Percentiles rank a stretch among this genome's conserved stretches.
phyloP scores from a whole-genome alignment of 2,329 filamentous ascomycete species.

The Epichloe elymi region DNA sequence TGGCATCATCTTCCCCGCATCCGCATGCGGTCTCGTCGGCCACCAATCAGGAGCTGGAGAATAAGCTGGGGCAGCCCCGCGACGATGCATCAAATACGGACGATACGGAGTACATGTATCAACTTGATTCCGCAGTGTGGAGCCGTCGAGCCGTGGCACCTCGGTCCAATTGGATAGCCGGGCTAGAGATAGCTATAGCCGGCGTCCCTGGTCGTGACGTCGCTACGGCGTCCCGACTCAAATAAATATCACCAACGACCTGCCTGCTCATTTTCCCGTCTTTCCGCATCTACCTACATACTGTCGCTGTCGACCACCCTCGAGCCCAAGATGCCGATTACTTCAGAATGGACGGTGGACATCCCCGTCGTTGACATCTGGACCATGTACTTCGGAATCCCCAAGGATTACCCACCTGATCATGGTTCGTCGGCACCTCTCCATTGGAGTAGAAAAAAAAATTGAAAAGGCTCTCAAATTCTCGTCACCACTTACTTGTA shows the following conservation, averaged over 20 bases:
- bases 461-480: not conserved
- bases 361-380: constrained; percentile 70
- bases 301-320: not conserved
- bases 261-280: not conserved
- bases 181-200: too few relatives aligned
- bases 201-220: too few relatives aligned
- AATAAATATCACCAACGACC: too few relatives aligned
- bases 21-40: not conserved
- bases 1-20: not conserved
- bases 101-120: too few relatives aligned
- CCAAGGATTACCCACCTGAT: constrained; percentile 57
- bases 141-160: not conserved
- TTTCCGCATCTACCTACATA: not conserved
- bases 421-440: constrained; percentile 42
- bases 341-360: constrained; percentile 52
- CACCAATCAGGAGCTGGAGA: not conserved
- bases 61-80: not conserved
- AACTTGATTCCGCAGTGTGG: not conserved
- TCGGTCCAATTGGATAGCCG: not conserved
- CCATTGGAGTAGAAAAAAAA: not conserved
- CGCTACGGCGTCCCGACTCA: too few relatives aligned
- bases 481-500: not conserved
- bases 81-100: too few relatives aligned
- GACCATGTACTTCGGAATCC: constrained; percentile 60
- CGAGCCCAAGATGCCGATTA: constrained; percentile 49